These are phyloP conservation scores for Boletus mariae DNA, from an alignment of 1,284 basidiomycete genomes.

Conservation along the genomic window DNA sequence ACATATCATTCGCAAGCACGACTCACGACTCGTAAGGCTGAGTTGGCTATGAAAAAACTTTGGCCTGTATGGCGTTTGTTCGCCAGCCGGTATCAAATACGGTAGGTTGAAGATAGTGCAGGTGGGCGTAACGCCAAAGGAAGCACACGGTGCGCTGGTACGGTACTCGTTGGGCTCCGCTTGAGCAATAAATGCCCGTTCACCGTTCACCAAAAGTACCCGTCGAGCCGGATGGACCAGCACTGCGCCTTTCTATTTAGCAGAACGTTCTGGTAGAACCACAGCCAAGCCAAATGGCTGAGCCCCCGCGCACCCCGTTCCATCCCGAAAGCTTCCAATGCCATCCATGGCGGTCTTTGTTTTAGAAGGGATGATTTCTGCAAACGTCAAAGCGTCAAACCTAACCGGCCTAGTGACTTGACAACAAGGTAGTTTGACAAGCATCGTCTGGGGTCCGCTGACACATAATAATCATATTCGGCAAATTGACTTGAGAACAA, in stretches of 20 bases:
- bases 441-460: background rate
- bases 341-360: background rate
- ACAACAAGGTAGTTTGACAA: too few species aligned
- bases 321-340: background rate
- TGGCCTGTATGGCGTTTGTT: background rate
- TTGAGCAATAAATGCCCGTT: slow-evolving; percentile 10
- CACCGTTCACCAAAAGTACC: slow-evolving; percentile 12
- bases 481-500: too few species aligned
- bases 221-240: slow-evolving; percentile 16
- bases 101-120: background rate
- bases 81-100: background rate
- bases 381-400: background rate
- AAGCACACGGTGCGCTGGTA: background rate
- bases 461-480: background rate
- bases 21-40: slow-evolving; percentile 10
- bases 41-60: background rate
- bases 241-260: slow-evolving; percentile 1
- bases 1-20: background rate
- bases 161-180: background rate
- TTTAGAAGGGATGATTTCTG: background rate
- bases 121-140: background rate
- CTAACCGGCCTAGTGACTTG: too few species aligned
- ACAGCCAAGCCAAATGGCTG: slow-evolving; percentile 19
- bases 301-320: slow-evolving; percentile 19
- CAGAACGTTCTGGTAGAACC: background rate